Conservation (phyloP, 495 filamentous ascomycete species). For the Talaromyces nanjingensis region DNA sequence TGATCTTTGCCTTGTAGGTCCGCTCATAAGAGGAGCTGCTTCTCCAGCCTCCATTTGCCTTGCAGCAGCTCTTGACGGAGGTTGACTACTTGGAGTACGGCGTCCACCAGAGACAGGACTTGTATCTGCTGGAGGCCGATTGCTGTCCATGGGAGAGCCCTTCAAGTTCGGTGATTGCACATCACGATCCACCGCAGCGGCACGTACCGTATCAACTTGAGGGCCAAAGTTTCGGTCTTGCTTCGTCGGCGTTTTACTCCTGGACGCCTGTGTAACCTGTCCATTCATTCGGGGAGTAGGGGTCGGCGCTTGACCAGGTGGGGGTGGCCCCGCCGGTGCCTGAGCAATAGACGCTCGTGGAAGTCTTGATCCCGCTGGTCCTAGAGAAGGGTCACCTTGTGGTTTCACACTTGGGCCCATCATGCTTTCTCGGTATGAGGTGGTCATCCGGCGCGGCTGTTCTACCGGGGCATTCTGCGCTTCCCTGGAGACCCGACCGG, state of each 20-base stretch:
- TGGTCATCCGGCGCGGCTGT: conserved; percentile 39
- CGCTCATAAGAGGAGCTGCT: conserved; percentile 37
- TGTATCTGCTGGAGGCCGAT: conserved; percentile 21
- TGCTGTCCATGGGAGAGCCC: conserved; percentile 38
- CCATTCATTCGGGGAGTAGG: conserved; percentile 62
- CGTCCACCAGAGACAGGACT: conserved; percentile 46
- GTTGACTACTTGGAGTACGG: conserved; percentile 53
- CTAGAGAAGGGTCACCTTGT: conserved; percentile 24
- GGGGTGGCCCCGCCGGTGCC: conserved; percentile 75
- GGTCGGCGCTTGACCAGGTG: conserved; percentile 76
- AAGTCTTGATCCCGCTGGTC: conserved; percentile 50
- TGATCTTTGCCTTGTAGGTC: conserved; percentile 37
- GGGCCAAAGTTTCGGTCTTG: conserved; percentile 42
- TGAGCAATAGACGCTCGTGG: conserved; percentile 65
- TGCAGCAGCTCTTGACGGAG: conserved; percentile 30
- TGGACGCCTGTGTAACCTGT: conserved; percentile 26
- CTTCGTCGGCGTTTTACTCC: conserved; percentile 57
- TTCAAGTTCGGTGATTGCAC: conserved; percentile 48
- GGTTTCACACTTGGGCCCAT: conserved; percentile 30
- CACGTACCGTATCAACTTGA: conserved; percentile 43
- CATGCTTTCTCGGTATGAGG: conserved; percentile 47
- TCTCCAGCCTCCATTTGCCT: conserved; percentile 45
- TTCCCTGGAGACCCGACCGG: conserved; percentile 52
- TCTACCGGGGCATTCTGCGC: conserved; percentile 53
- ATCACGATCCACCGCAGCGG: conserved; percentile 38